These are phyloP conservation scores for Trichosporon sp. DNA, from an alignment of 1,284 basidiomycete species.

Conservation along the genomic window DNA sequence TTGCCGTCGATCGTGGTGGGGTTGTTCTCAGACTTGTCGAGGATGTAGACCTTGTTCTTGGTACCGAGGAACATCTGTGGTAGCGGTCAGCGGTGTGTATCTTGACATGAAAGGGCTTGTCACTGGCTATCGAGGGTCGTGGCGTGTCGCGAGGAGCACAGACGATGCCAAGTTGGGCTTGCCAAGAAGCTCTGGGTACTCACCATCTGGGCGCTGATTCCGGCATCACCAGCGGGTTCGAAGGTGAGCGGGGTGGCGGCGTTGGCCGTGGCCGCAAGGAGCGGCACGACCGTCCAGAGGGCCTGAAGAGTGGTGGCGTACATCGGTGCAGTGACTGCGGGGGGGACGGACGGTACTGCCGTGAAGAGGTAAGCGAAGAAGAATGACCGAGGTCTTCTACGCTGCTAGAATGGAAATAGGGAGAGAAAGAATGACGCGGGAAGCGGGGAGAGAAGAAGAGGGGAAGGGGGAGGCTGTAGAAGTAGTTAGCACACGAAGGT, in stretches of 20 bases:
- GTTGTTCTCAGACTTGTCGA: conserved; percentile 55
- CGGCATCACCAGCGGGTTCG: conserved; percentile 38
- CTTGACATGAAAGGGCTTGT: neutral
- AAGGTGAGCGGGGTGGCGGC: conserved; percentile 32
- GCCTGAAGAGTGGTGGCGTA: conserved; percentile 2
- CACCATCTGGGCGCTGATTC: conserved; percentile 48
- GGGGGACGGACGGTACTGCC: neutral
- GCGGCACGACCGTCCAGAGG: conserved; percentile 12
- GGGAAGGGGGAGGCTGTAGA: neutral
- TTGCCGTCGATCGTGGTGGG: conserved; percentile 53
- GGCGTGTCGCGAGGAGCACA: neutral
- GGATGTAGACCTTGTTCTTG: conserved; percentile 51
- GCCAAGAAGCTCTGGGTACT: conserved; percentile 12
- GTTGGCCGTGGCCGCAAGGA: conserved; percentile 10
- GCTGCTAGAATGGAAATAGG: neutral
- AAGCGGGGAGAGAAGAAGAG: neutral
- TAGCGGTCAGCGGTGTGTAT: conserved; percentile 3
- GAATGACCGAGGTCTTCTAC: neutral
- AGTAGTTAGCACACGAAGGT: neutral
- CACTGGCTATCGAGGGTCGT: neutral
- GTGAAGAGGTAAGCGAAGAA: neutral
- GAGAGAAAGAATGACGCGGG: neutral
- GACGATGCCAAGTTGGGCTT: neutral
- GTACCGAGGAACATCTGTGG: conserved; percentile 50
- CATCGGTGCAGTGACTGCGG: neutral